Conservation (phyloP, 164 flowering plant species). For the Aristolochia californica region DNA sequence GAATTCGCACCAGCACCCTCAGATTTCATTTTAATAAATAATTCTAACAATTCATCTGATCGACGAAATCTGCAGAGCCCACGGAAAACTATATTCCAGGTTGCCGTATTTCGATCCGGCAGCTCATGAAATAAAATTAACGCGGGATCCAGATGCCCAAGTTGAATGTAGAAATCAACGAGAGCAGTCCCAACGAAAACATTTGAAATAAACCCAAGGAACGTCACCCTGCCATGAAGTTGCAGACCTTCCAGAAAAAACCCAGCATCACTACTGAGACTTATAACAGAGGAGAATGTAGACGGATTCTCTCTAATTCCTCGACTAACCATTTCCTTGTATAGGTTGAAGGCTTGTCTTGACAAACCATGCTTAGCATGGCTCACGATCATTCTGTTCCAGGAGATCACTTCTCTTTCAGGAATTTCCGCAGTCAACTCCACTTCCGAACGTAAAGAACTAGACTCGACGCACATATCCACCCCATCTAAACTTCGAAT, state of each 20-base stretch:
- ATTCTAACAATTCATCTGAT: conserved; percentile 18
- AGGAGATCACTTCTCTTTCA: conserved; percentile 37
- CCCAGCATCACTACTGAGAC: conserved; percentile 28
- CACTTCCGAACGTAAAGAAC: conserved; percentile 25
- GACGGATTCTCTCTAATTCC: conserved; percentile 44
- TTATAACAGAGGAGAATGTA: conserved; percentile 46
- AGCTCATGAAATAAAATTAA: conserved; percentile 37
- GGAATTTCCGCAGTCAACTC: conserved; percentile 49
- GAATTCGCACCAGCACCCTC: conserved; percentile 42
- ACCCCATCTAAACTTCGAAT: conserved; percentile 7
- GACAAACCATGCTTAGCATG: conserved; percentile 26
- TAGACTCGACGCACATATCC: conserved; percentile 27
- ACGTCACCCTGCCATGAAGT: conserved; percentile 45
- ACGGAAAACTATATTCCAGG: conserved; percentile 56
- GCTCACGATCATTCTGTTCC: conserved; percentile 51
- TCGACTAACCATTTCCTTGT: conserved; percentile 35
- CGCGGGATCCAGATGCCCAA: conserved; percentile 27
- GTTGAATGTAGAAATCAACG: conserved; percentile 45
- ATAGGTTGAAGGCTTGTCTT: conserved; percentile 24
- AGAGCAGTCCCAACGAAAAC: conserved; percentile 26
- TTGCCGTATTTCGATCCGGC: conserved; percentile 38
- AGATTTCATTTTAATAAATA: conserved; percentile 23
- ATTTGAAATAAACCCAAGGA: conserved; percentile 40
- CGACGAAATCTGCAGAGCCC: conserved; percentile 15
- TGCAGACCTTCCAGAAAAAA: conserved; percentile 24